Evolutionary conservation across 2,329 filamentous ascomycete genomes (phyloP), one percentile per base, ranked within the genome.

Genomic region (Orbilia brochopaga): DNA sequence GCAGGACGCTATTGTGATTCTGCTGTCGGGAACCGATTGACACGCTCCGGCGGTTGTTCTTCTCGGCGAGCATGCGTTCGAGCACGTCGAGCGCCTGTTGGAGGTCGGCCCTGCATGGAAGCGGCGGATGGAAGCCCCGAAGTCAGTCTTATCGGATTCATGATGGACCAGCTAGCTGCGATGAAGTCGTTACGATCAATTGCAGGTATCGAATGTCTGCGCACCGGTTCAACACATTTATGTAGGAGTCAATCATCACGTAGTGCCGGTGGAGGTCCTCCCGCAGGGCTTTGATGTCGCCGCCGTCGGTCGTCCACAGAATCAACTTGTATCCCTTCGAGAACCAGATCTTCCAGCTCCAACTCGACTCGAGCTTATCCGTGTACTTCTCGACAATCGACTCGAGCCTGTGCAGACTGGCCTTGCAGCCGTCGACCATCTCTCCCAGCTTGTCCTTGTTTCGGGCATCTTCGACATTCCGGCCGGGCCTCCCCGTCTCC

Each of bases 331-430:
- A 72, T 10, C 67, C 67, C 19, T 72, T 72, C 15, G 67, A 60
- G n/a, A 72, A 72, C 67, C 67, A 72, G 56, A 72, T 65, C 35
- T 72, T 72, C 67, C 67, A 72, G 23, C 67, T 72, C 67, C 67
- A 72, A 24, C 50, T 72, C 7, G 67, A 72, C 15, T 72, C 67
- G 2, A 72, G 42, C n/a, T 64, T 72, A 15, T 72, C 67, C n/a
- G 67, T 72, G 53, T 72, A 72, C 23, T 72, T 72, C 30, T 72
- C 67, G 11, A 72, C 67, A 48, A 72, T 72, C 10, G 67, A 72
- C 13, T 72, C 67, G 13, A 72, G 19, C n/a, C 67, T 57, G n/a
- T 56, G 60, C 17, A 72, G 40, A 11, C 54, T 65, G 2, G 44
- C 35, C 15, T 54, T 65, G 37, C 67, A 72, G 0, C 67, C 67